These are phyloP conservation scores for Termitomyces sp. DNA, from an alignment of 768 basidiomycete species.

Conservation along the genomic window DNA sequence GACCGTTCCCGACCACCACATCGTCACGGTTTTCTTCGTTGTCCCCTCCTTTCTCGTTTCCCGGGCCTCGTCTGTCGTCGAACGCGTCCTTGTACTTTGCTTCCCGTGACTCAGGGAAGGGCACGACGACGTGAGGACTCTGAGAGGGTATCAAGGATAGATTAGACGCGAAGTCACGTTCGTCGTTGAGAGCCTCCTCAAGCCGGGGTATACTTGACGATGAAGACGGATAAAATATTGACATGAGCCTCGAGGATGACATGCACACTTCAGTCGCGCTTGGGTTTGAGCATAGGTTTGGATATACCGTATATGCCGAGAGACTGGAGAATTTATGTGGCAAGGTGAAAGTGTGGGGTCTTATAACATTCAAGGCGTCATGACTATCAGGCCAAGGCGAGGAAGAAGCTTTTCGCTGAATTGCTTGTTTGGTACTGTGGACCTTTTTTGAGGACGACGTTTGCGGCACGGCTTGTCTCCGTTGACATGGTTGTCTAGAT, in stretches of 20 bases:
- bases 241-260: neutral
- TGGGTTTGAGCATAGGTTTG: neutral
- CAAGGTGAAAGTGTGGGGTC: neutral
- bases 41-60: neutral
- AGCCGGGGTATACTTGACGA: neutral
- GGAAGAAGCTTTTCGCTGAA: neutral
- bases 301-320: neutral
- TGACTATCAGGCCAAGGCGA: neutral
- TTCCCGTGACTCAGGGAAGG: neutral
- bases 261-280: neutral
- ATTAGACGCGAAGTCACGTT: neutral
- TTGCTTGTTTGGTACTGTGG: slow-evolving; percentile 1
- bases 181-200: neutral
- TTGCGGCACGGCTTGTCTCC: neutral
- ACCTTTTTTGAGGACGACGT: neutral
- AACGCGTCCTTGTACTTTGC: neutral
- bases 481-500: neutral
- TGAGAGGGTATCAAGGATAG: neutral
- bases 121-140: neutral
- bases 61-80: neutral
- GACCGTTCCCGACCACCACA: neutral
- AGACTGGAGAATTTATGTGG: neutral
- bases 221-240: slow-evolving; percentile 1
- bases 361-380: neutral
- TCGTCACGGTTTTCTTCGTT: neutral